Base-by-base conservation (phyloP, 768 basidiomycete genomes). In the Suillus hirtellus region DNA sequence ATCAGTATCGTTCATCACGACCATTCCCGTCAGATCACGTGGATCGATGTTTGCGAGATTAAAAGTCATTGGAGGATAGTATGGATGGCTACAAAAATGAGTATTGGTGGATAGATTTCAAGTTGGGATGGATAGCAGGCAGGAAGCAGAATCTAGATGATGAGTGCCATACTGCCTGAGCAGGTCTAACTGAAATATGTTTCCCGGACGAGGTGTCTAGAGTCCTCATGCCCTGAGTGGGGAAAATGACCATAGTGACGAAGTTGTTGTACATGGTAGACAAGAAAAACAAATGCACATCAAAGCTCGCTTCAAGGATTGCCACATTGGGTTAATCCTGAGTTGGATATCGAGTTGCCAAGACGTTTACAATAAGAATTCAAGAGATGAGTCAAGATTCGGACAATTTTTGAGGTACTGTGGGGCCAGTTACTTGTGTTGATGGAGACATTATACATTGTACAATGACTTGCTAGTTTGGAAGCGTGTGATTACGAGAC, bases 301-400 rank as follows among this genome's bases (percentile, higher is more conserved):
- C 55, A 56, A 40, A 17, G 38, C 21, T 56, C 35, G 9, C 21
- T 12, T 27, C 15, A 58, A 56, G 21, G 38, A 15, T 56, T 38
- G 9, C 38, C 38, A 27, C 17, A 17, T 40, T 21, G 10, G 12
- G 54, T 21, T 56, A 15, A 17, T 40, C 37, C n/a, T 5, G 4
- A 46, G n/a, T 46, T n/a, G 21, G 17, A n/a, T 37, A 55, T 38
- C 37, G 9, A 56, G 56, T 58, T 58, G 56, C 56, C 38, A 58
- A 10, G 56, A 17, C 15, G 1, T 2, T 27, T 42, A 42, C 38
- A 42, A 56, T 56, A 4, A 56, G 37, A 1, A 19, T 19, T 52
- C 31, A 17, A n/a, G 27, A 21, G 5, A 54, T 21, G 12, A n/a
- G 34, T 35, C 34, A 35, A 52, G 50, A 52, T 27, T 31, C 24